These are phyloP conservation scores for Xanthoparmelia taractica DNA, from an alignment of 495 filamentous ascomycete genomes.

Conservation along the genomic window DNA sequence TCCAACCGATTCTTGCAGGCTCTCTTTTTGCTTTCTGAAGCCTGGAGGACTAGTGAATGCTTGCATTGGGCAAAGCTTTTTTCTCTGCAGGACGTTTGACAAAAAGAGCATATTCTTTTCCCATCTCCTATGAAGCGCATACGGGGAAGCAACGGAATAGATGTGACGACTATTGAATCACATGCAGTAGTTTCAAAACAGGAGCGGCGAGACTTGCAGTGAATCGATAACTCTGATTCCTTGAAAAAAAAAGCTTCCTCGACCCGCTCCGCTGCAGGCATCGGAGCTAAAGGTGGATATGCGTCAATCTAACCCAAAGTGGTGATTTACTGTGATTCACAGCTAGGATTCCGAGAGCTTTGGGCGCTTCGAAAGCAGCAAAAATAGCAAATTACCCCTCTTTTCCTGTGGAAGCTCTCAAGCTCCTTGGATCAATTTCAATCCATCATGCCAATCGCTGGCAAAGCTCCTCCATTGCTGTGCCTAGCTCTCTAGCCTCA, in stretches of 20 bases:
- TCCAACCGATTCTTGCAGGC: background rate
- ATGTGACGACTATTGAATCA: slow-evolving; percentile 10
- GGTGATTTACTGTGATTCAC: slow-evolving; percentile 7
- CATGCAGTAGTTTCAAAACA: slow-evolving; percentile 13
- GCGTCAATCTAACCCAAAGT: background rate
- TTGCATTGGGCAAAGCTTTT: background rate
- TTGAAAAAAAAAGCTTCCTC: slow-evolving; percentile 4
- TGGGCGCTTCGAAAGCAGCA: slow-evolving; percentile 12
- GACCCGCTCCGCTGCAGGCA: slow-evolving; percentile 1
- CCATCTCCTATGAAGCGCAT: background rate
- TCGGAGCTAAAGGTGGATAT: background rate
- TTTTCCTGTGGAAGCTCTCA: slow-evolving; percentile 3
- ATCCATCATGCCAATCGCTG: background rate
- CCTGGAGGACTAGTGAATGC: background rate
- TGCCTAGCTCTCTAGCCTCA: background rate
- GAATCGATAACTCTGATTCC: background rate
- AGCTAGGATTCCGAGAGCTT: background rate
- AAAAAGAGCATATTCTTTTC: background rate
- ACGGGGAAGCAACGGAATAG: slow-evolving; percentile 12
- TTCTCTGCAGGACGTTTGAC: background rate
- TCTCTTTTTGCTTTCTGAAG: background rate
- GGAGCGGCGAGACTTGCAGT: background rate
- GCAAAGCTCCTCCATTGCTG: background rate
- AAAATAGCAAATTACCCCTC: slow-evolving; percentile 18
- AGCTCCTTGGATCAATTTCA: background rate